phyloP scores from a whole-genome alignment of 2,329 filamentous ascomycete genomes.

The Fusarium globosum region DNA sequence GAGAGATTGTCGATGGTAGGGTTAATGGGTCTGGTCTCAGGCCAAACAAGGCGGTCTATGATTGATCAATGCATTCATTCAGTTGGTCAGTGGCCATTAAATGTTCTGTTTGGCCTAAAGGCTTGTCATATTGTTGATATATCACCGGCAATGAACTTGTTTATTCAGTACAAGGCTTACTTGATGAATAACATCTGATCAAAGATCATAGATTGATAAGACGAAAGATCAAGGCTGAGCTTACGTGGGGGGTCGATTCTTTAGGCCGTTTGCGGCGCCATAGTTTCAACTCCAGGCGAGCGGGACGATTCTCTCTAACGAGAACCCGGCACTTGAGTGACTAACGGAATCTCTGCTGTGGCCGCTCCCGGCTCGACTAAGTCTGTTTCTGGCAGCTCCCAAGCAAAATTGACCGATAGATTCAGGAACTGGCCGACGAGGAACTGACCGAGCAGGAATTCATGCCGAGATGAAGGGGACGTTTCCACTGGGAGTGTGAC shows the following conservation, averaged over 20 bases:
- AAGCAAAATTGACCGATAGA: not conserved
- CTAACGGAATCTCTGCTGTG: not conserved
- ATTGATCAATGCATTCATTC: not conserved
- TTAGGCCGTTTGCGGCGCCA: not conserved
- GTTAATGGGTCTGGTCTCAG: not conserved
- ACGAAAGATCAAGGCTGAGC: not conserved
- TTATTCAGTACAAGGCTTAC: not conserved
- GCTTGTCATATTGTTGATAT: too few relatives aligned
- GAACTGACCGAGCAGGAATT: conserved; percentile 5
- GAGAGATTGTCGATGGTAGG: not conserved
- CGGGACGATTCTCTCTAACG: conserved; percentile 18
- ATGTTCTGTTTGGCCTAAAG: too few relatives aligned
- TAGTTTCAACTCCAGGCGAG: conserved; percentile 8
- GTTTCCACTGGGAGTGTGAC: conserved; percentile 1
- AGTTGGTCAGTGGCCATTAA: not conserved
- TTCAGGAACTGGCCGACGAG: not conserved
- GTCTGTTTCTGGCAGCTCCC: not conserved
- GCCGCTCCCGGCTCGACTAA: not conserved
- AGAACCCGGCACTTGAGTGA: conserved; percentile 14
- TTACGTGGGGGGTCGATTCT: not conserved
- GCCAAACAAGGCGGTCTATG: not conserved
- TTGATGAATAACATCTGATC: not conserved
- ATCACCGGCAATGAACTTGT: not conserved
- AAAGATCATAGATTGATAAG: conserved; percentile 17
- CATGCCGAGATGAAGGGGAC: conserved; percentile 27